These are phyloP conservation scores for Starmera stellimalicola DNA, from an alignment of 1,139 yeast genomes.

Conservation along the genomic window DNA sequence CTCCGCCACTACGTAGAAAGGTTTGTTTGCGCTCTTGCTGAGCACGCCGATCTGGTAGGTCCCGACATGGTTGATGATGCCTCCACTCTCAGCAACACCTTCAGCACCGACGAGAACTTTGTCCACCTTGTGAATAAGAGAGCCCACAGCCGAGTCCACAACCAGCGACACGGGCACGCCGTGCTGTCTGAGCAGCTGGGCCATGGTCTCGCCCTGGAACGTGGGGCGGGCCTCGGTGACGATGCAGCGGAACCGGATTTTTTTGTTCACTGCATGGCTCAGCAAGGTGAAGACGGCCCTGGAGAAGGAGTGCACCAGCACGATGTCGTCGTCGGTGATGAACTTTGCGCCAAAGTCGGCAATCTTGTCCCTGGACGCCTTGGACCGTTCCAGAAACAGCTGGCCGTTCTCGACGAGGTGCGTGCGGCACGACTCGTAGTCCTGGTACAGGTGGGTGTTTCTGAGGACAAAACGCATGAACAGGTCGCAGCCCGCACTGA, in stretches of 20 bases:
- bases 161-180: slow-evolving; percentile 89
- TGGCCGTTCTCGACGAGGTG: slow-evolving; percentile 92
- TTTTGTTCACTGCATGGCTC: slow-evolving; percentile 61
- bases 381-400: slow-evolving; percentile 84
- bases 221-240: slow-evolving; percentile 92
- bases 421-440: slow-evolving; percentile 91
- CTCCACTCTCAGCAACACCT: slow-evolving; percentile 98
- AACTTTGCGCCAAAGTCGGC: slow-evolving; percentile 86
- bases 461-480: slow-evolving; percentile 89
- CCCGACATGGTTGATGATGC: slow-evolving; percentile 93
- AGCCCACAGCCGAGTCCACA: slow-evolving; percentile 92
- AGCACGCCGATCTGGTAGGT: slow-evolving; percentile 91
- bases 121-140: slow-evolving; percentile 83
- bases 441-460: slow-evolving; percentile 80
- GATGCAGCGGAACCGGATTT: slow-evolving; percentile 78
- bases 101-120: slow-evolving; percentile 96
- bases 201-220: slow-evolving; percentile 71
- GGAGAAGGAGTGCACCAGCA: slow-evolving; percentile 85
- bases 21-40: slow-evolving; percentile 85
- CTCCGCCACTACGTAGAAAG: slow-evolving; percentile 91
- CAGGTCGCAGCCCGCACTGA: slow-evolving; percentile 95
- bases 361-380: slow-evolving; percentile 77
- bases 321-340: slow-evolving; percentile 85
- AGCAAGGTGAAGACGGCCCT: slow-evolving; percentile 81
- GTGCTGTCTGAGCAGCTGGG: slow-evolving; percentile 52